Percentiles rank a stretch among this genome's conserved stretches.
phyloP scores from a whole-genome alignment of 2,329 filamentous ascomycete species.

The Hortaea werneckii region DNA sequence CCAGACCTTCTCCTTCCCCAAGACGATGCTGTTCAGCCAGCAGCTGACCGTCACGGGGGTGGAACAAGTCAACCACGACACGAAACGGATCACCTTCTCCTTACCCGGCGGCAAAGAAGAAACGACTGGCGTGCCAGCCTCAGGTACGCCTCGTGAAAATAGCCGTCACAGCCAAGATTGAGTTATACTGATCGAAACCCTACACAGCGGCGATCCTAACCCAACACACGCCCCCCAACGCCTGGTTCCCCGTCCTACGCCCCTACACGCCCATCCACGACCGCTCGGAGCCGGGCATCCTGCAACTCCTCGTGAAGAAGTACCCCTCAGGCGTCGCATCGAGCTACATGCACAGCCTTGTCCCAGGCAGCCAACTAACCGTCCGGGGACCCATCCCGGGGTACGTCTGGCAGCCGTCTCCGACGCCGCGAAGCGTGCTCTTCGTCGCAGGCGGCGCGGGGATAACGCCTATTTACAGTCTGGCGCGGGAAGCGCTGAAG shows the following conservation, averaged over 20 bases:
- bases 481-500: conserved; percentile 29
- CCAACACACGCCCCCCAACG: conserved; percentile 44
- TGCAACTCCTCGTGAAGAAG: conserved; percentile 58
- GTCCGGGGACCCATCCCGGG: conserved; percentile 45
- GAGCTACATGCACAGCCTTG: conserved; percentile 54
- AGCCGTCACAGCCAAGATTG: neutral
- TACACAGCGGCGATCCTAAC: conserved; percentile 48
- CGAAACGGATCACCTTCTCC: conserved; percentile 22
- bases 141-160: neutral
- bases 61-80: conserved; percentile 26
- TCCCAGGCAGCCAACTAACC: conserved; percentile 50
- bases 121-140: conserved; percentile 18
- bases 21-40: conserved; percentile 23
- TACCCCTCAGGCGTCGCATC: conserved; percentile 58
- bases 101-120: conserved; percentile 20
- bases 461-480: conserved; percentile 54
- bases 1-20: conserved; percentile 21
- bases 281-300: conserved; percentile 45
- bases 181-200: too few species aligned
- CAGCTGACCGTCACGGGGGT: conserved; percentile 19
- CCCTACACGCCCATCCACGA: conserved; percentile 57
- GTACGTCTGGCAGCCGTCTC: conserved; percentile 18
- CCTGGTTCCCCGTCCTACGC: conserved; percentile 49
- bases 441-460: conserved; percentile 63
- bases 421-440: conserved; percentile 33